Conservation (phyloP, 2,329 filamentous ascomycete genomes). For the Trichophyton simii region DNA sequence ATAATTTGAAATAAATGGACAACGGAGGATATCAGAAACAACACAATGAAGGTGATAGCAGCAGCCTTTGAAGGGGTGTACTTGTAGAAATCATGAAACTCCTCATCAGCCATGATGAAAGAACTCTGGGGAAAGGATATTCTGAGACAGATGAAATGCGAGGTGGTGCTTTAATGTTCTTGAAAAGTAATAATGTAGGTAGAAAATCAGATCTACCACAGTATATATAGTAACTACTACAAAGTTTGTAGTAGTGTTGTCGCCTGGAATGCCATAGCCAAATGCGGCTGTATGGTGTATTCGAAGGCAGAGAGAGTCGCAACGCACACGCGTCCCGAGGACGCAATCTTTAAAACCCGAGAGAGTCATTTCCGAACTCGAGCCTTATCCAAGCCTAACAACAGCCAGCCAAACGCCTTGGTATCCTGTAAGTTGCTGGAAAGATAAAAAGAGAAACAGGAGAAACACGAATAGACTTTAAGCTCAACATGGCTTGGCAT, state of each 20-base stretch:
- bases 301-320: background rate
- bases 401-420: background rate
- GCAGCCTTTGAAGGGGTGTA: constrained; percentile 33
- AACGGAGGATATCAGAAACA: constrained; percentile 33
- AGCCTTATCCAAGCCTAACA: background rate
- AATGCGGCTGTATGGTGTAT: background rate
- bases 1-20: constrained; percentile 31
- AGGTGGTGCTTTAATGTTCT: background rate
- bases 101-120: constrained; percentile 8
- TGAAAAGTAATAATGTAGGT: background rate
- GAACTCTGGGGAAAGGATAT: background rate
- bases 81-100: constrained; percentile 18
- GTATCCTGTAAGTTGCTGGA: too few species aligned
- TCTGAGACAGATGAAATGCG: background rate
- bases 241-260: background rate
- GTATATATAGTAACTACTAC: background rate
- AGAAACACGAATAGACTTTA: background rate
- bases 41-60: constrained; percentile 31
- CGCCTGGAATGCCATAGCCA: background rate
- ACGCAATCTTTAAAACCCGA: background rate
- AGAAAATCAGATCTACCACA: background rate
- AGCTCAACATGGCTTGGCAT: background rate
- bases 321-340: background rate
- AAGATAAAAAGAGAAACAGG: background rate
- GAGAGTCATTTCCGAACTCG: background rate